Evolutionary conservation across 108 stramenopile species (phyloP), one percentile per base, ranked within the genome.

Genomic region (Nannochloropsis oceanica): DNA sequence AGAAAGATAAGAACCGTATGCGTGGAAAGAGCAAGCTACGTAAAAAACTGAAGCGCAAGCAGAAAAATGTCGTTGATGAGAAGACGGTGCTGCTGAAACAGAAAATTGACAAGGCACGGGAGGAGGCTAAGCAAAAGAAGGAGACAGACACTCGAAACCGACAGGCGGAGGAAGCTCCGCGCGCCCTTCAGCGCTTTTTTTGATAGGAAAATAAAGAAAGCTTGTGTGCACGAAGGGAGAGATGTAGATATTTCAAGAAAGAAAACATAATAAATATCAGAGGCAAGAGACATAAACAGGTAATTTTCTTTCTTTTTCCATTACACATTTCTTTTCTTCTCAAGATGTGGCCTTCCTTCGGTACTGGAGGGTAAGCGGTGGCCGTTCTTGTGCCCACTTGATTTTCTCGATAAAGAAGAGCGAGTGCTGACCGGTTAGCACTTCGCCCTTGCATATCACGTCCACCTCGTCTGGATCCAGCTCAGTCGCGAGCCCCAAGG

Each of bases 21-120:
- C 91, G 98, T 43, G 98, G 97, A 20, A 90, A 95, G 44, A 97
- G 93, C 89, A 99, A 99, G 92, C 96, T 97, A 89, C 93, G 94
- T 73, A 96, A 95, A 79, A 94, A 97, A 89, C 90, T 99, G 46
- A 85, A 93, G 83, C 93, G 97, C 24, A 96, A 96, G 84, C 93
- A 95, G 81, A 91, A 92, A 87, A 99, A 99, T 86, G 92, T 99
- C 43, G 86, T 98, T 14, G 96, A 97, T 84, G 93, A 92, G 80
- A 93, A 94, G 82, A 89, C 83, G 11, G 42, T 84, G 20, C 90
- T 88, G 42, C 79, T 90, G 44, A 81, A 86, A 80, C 87, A 92
- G 27, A 95, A 95, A 86, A 84, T 94, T 81, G 90, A 92, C 44
- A 94, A 93, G 84, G 95, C 92, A 86, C 83, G 83, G 79, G 88